phyloP scores from a whole-genome alignment of 345 rosid genomes.

The Kernera saxatilis region DNA sequence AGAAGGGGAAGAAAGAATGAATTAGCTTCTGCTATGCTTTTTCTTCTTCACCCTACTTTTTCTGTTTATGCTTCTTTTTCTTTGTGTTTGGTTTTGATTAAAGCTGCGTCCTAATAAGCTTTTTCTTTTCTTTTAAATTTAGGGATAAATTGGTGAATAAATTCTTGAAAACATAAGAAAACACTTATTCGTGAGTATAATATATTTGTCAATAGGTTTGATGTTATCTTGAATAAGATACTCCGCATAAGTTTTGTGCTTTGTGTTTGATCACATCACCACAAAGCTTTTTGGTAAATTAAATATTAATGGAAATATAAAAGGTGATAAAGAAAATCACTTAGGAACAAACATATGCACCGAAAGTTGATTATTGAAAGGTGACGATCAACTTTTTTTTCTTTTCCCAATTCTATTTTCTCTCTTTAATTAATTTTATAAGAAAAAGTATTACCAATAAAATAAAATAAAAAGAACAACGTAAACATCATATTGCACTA shows the following conservation, averaged over 20 bases:
- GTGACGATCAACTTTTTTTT: constrained; percentile 14
- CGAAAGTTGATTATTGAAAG: constrained; percentile 31
- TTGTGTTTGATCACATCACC: constrained; percentile 31
- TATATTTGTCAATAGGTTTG: constrained; percentile 24
- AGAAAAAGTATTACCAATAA: neutral
- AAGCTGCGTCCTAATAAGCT: constrained; percentile 14
- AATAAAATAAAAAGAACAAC: neutral
- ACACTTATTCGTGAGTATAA: constrained; percentile 8
- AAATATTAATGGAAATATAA: constrained; percentile 6
- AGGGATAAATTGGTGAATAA: neutral
- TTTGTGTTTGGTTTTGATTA: constrained; percentile 25
- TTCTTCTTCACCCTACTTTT: constrained; percentile 8
- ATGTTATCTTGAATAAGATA: constrained; percentile 31
- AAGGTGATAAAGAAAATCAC: constrained; percentile 28
- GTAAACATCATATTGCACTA: neutral
- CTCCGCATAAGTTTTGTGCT: constrained; percentile 24
- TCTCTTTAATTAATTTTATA: neutral
- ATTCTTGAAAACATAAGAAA: constrained; percentile 1
- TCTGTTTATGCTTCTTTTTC: constrained; percentile 15
- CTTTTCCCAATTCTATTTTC: neutral
- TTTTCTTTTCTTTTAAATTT: neutral
- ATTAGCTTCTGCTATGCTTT: constrained; percentile 15
- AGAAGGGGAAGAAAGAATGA: constrained; percentile 25
- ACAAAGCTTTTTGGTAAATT: constrained; percentile 18
- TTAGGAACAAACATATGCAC: constrained; percentile 24